These are phyloP conservation scores for Colletotrichum spinosum DNA, from an alignment of 2,329 filamentous ascomycete species.

Conservation along the genomic window DNA sequence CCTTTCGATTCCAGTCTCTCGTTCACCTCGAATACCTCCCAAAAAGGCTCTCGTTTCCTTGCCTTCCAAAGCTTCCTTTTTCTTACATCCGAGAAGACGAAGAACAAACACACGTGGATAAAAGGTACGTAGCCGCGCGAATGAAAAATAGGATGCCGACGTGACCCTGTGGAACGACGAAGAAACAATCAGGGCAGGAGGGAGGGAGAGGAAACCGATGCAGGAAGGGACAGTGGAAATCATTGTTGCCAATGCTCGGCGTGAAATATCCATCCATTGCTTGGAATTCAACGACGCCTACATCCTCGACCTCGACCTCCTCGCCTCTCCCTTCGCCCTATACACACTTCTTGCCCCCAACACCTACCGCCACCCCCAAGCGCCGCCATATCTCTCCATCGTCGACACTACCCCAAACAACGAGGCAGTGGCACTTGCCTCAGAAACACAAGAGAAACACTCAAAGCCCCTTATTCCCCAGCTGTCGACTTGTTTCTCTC, in stretches of 20 bases:
- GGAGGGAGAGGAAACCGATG: slow-evolving; percentile 8
- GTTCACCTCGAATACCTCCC: slow-evolving; percentile 41
- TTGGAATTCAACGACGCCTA: slow-evolving; percentile 42
- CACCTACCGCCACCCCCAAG: slow-evolving; percentile 23
- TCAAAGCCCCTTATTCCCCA: slow-evolving; percentile 11
- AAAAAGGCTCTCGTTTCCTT: slow-evolving; percentile 35
- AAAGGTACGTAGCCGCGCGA: slow-evolving; percentile 27
- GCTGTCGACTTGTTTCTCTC: slow-evolving; percentile 2
- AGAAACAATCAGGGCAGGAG: slow-evolving; percentile 6
- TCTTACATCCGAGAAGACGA: slow-evolving; percentile 22
- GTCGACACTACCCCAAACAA: slow-evolving; percentile 10
- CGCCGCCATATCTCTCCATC: slow-evolving; percentile 11
- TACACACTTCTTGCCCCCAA: slow-evolving; percentile 4
- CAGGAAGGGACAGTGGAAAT: not conserved
- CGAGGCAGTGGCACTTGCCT: slow-evolving; percentile 20
- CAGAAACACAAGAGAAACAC: slow-evolving; percentile 32
- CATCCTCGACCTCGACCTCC: slow-evolving; percentile 37
- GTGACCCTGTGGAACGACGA: slow-evolving; percentile 21
- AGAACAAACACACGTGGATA: slow-evolving; percentile 24
- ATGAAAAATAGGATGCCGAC: not conserved
- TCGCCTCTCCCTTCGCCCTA: slow-evolving; percentile 45
- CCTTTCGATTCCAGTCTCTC: slow-evolving; percentile 52
- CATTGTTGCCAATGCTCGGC: slow-evolving; percentile 29
- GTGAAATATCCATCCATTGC: slow-evolving; percentile 23
- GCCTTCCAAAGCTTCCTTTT: slow-evolving; percentile 41